Evolutionary conservation across 2,329 filamentous ascomycete genomes (phyloP).

Genomic region (Pestalotiopsis sp.): DNA sequence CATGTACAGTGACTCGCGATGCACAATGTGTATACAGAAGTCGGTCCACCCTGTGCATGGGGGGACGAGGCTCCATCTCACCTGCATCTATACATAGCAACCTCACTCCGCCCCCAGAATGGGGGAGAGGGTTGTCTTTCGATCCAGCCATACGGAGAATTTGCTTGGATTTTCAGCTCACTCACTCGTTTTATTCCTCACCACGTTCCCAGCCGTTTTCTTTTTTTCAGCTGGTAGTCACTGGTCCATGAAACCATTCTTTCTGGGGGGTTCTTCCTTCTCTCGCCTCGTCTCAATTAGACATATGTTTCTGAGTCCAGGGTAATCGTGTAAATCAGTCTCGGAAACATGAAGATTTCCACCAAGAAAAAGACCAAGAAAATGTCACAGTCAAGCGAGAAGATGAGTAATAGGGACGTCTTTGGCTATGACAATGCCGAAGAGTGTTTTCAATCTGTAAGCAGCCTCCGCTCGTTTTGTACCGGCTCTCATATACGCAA

Average conservation of each 20-base stretch:
- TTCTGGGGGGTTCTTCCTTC: not conserved
- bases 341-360: not conserved
- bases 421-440: not conserved
- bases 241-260: not conserved
- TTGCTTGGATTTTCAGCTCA: constrained; percentile 18
- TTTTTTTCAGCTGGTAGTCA: constrained; percentile 12
- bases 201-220: constrained; percentile 12
- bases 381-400: not conserved
- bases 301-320: constrained; percentile 18
- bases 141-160: constrained; percentile 18
- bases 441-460: not conserved
- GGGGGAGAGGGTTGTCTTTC: constrained; percentile 7
- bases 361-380: not conserved
- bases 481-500: not conserved
- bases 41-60: constrained; percentile 1
- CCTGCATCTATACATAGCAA: not conserved
- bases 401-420: not conserved
- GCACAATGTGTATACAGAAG: constrained; percentile 23
- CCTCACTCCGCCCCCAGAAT: not conserved
- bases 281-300: constrained; percentile 12
- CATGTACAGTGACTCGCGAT: not conserved
- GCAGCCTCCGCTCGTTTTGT: not conserved
- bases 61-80: not conserved
- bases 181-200: constrained; percentile 22
- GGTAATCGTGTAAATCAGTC: not conserved